Evolutionary conservation across 176 grass and related monocot species (phyloP).

Genomic region (Microstegium vimineum): DNA sequence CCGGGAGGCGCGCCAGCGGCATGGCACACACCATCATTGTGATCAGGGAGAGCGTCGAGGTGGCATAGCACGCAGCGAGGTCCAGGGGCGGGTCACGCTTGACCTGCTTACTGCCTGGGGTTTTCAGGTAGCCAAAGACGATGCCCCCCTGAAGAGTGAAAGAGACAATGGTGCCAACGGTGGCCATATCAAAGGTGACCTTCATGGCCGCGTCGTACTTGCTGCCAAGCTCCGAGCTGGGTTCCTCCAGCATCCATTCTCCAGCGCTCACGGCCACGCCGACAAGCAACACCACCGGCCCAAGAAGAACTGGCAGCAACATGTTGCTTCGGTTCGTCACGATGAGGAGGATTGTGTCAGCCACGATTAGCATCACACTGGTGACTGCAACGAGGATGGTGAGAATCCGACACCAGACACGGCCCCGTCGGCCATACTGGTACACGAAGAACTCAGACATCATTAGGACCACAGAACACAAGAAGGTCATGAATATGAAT

Average conservation of each 20-base stretch:
- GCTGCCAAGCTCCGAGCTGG: neutral
- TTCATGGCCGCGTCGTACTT: neutral
- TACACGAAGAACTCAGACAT: neutral
- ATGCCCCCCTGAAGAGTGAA: slow-evolving; percentile 2
- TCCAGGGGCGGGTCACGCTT: slow-evolving; percentile 1
- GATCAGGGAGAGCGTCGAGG: neutral
- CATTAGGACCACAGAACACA: neutral
- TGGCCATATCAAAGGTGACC: neutral
- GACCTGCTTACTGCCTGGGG: neutral
- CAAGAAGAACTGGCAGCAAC: neutral
- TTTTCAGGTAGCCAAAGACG: slow-evolving; percentile 25
- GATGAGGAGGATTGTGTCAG: neutral
- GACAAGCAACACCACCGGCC: neutral
- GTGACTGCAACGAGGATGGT: neutral
- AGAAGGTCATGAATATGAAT: slow-evolving; percentile 1
- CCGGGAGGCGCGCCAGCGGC: neutral
- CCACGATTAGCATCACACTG: neutral
- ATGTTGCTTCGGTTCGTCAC: neutral
- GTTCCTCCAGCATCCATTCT: neutral
- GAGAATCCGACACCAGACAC: neutral
- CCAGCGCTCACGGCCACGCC: neutral
- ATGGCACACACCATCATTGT: neutral
- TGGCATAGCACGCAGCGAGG: neutral
- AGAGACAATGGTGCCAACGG: neutral
- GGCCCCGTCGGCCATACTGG: neutral